A percentile compares a stretch with the other conserved stretches of the same genome.
Evolutionary conservation across 1,139 yeast genomes (phyloP).

Genomic region (Geotrichum cucujoidarum): DNA sequence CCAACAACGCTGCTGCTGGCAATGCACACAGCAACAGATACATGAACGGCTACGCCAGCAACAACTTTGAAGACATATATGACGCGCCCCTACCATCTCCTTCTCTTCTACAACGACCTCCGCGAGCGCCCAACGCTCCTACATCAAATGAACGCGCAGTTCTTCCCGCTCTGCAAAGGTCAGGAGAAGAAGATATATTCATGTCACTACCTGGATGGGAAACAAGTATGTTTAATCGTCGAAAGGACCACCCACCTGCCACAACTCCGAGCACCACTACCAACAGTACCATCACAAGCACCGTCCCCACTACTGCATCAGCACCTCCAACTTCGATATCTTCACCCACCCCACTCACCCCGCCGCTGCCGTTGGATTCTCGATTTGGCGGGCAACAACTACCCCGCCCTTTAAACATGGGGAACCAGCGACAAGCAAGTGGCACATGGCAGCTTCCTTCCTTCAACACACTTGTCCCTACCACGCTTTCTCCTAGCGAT

Average conservation of each 20-base stretch:
- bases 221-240: conserved; percentile 9
- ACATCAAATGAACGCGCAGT: background rate
- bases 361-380: background rate
- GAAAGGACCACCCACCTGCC: background rate
- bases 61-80: conserved; percentile 1
- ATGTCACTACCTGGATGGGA: conserved; percentile 16
- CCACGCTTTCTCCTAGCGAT: no score
- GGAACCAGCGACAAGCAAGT: no score
- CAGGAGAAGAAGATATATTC: conserved; percentile 8
- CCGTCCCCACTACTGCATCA: background rate
- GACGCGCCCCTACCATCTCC: conserved; percentile 7
- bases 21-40: background rate
- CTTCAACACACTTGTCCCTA: conserved; percentile 1
- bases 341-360: background rate
- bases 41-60: background rate
- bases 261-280: background rate
- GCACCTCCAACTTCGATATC: background rate
- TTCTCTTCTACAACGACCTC: background rate
- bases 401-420: no score
- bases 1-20: background rate
- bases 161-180: background rate
- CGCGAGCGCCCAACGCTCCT: background rate
- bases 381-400: background rate
- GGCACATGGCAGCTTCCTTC: conserved; percentile 6
- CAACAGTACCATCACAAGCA: background rate